A percentile compares a stretch with the other conserved stretches of the same genome.
Conservation (phyloP, 192 early-diverging fungal species). For the Pilobolus umbonatus region DNA sequence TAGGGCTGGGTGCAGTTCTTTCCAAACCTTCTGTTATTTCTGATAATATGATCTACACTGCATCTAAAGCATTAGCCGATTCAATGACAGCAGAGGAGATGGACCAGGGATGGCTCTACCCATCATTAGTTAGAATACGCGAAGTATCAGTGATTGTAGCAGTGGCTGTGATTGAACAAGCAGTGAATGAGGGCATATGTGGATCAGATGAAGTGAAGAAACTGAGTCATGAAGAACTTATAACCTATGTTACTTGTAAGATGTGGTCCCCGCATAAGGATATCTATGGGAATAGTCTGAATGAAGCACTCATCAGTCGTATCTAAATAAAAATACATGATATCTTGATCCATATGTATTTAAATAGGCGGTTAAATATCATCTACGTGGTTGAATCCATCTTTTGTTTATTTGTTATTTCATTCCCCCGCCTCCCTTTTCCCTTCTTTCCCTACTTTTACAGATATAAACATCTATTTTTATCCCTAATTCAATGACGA, state of each 20-base stretch:
- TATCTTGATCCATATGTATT: not conserved
- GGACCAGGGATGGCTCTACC: constrained; percentile 73
- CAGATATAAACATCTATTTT: too few relatives aligned
- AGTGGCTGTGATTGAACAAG: constrained; percentile 64
- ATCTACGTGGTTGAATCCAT: not conserved
- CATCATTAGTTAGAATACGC: constrained; percentile 82
- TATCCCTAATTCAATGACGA: too few relatives aligned
- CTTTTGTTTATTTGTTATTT: too few relatives aligned
- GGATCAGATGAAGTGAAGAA: not conserved
- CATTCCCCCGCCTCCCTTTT: too few relatives aligned
- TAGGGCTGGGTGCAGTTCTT: constrained; percentile 84
- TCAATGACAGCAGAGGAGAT: constrained; percentile 72
- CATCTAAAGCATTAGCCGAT: constrained; percentile 74
- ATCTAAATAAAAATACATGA: not conserved
- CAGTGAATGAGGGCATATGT: constrained; percentile 22
- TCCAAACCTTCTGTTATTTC: constrained; percentile 67
- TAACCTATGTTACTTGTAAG: constrained; percentile 1
- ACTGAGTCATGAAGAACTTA: constrained; percentile 5
- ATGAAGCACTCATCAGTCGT: not conserved
- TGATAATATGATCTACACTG: constrained; percentile 79
- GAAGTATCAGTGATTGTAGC: constrained; percentile 78
- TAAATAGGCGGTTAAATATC: too few relatives aligned
- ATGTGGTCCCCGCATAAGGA: constrained; percentile 14
- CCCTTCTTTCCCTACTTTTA: too few relatives aligned
- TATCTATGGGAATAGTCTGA: not conserved